Percentiles rank a stretch among this genome's conserved stretches.
Conservation (phyloP, 768 basidiomycete species). For the Boletus insuetus region DNA sequence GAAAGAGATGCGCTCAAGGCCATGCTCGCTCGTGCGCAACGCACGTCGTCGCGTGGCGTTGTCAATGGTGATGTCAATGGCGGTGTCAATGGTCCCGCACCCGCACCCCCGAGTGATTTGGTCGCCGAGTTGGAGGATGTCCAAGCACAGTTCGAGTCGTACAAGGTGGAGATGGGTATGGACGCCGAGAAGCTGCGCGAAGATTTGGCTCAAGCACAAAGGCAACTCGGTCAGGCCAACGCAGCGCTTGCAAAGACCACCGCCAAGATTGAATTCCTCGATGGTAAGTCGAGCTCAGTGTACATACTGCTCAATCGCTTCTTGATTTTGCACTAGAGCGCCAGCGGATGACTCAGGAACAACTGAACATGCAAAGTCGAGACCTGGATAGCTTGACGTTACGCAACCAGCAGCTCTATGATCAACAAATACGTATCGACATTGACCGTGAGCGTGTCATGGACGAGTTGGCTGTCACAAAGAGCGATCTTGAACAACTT, state of each 20-base stretch:
- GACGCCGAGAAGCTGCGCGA: slow-evolving; percentile 74
- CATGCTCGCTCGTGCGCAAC: slow-evolving; percentile 60
- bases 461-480: slow-evolving; percentile 61
- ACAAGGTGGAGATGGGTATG: slow-evolving; percentile 74
- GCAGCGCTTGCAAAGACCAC: slow-evolving; percentile 79
- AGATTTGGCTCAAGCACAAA: slow-evolving; percentile 60
- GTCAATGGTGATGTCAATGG: slow-evolving; percentile 39
- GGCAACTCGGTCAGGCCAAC: slow-evolving; percentile 62
- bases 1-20: slow-evolving; percentile 84
- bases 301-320: neutral
- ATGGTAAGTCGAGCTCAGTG: slow-evolving; percentile 46
- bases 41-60: slow-evolving; percentile 12
- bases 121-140: slow-evolving; percentile 66
- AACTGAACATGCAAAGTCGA: slow-evolving; percentile 55
- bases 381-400: slow-evolving; percentile 66
- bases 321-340: slow-evolving; percentile 47
- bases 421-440: slow-evolving; percentile 71
- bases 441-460: slow-evolving; percentile 68
- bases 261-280: slow-evolving; percentile 75
- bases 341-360: slow-evolving; percentile 68
- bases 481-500: slow-evolving; percentile 66
- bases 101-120: slow-evolving; percentile 36
- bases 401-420: slow-evolving; percentile 70
- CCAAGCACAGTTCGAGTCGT: slow-evolving; percentile 78
- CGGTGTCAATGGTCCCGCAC: slow-evolving; percentile 27